Conservation (phyloP, 345 rosid species). For the Euphorbia lathyris region DNA sequence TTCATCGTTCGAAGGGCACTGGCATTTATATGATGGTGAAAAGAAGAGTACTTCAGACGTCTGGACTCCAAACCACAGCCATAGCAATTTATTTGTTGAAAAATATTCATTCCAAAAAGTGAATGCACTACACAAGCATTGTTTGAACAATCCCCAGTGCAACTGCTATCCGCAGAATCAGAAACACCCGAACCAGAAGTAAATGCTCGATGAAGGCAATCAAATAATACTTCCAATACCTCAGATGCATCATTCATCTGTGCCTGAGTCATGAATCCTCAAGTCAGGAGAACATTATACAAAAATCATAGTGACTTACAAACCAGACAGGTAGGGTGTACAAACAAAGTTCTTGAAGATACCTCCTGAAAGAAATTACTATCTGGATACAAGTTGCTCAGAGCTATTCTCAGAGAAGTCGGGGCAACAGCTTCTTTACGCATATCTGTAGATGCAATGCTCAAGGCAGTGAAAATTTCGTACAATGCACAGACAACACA, state of each 20-base stretch:
- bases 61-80: constrained; percentile 81
- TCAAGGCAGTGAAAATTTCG: constrained; percentile 70
- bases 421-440: constrained; percentile 82
- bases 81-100: constrained; percentile 75
- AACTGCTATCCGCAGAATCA: constrained; percentile 56
- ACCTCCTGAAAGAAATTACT: constrained; percentile 96
- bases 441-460: constrained; percentile 47
- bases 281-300: constrained; percentile 4
- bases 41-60: constrained; percentile 83
- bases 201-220: constrained; percentile 88
- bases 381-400: constrained; percentile 87
- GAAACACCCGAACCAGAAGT: constrained; percentile 50
- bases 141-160: constrained; percentile 79
- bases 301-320: background rate
- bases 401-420: constrained; percentile 74
- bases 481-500: constrained; percentile 86
- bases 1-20: constrained; percentile 81
- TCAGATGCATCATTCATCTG: constrained; percentile 99
- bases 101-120: constrained; percentile 86
- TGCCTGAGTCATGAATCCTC: constrained; percentile 44
- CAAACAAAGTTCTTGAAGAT: constrained; percentile 21
- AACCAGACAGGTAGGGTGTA: background rate
- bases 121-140: constrained; percentile 74
- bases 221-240: constrained; percentile 83
- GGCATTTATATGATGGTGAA: constrained; percentile 92